These are phyloP conservation scores for Candida golubevii DNA, from an alignment of 805 yeast genomes.

Conservation along the genomic window DNA sequence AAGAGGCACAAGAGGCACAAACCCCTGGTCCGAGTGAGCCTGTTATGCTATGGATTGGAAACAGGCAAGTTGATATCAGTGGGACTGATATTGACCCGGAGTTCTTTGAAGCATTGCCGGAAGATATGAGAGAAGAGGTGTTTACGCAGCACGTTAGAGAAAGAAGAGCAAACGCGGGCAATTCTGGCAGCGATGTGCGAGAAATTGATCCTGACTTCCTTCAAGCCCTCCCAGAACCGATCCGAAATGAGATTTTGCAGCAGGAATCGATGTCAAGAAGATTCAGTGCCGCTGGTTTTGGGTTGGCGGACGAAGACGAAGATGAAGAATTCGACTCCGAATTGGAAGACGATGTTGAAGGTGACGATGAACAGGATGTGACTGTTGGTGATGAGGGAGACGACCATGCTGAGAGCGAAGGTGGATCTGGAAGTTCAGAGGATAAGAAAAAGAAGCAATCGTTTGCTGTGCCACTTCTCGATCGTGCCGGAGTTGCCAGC, in stretches of 20 bases:
- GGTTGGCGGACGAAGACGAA: slow-evolving; percentile 16
- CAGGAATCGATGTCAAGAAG: slow-evolving; percentile 49
- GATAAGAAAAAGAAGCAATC: slow-evolving; percentile 17
- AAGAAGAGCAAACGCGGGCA: slow-evolving; percentile 55
- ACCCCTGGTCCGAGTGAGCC: slow-evolving; percentile 35
- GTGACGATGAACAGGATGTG: slow-evolving; percentile 17
- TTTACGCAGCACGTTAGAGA: slow-evolving; percentile 80
- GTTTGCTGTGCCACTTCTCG: slow-evolving; percentile 57
- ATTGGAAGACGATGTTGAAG: slow-evolving; percentile 22
- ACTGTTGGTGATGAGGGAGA: neutral
- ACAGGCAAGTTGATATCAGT: slow-evolving; percentile 73
- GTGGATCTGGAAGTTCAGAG: neutral
- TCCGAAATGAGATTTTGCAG: slow-evolving; percentile 59
- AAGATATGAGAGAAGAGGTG: slow-evolving; percentile 89
- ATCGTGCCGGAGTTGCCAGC: slow-evolving; percentile 70
- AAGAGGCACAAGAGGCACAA: slow-evolving; percentile 1
- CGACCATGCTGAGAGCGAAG: neutral
- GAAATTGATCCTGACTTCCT: slow-evolving; percentile 79
- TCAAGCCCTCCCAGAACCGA: slow-evolving; percentile 68
- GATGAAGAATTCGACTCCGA: slow-evolving; percentile 21
- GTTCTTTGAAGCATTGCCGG: slow-evolving; percentile 84
- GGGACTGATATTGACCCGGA: slow-evolving; percentile 92
- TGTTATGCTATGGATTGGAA: slow-evolving; percentile 68
- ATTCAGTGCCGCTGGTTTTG: slow-evolving; percentile 21
- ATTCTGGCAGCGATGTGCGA: slow-evolving; percentile 41